These are phyloP conservation scores for Kwoniella mangroviensis DNA, from an alignment of 768 basidiomycete genomes.

Conservation along the genomic window DNA sequence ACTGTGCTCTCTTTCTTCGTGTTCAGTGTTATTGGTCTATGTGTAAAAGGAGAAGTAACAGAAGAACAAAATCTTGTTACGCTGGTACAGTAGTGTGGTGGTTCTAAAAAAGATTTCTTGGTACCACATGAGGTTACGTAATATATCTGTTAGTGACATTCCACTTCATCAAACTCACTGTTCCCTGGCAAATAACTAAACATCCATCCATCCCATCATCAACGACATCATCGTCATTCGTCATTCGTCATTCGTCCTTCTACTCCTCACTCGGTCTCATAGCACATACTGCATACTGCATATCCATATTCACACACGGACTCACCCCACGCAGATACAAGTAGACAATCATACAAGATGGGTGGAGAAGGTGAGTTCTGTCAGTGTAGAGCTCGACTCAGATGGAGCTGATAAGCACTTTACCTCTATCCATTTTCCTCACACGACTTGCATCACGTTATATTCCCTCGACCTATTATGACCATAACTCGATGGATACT, in stretches of 20 bases:
- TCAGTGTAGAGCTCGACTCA: background rate
- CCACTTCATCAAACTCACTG: background rate
- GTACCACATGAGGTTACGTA: background rate
- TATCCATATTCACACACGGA: background rate
- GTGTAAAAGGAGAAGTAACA: background rate
- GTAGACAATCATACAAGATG: slow-evolving; percentile 37
- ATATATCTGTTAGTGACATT: background rate
- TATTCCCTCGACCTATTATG: background rate
- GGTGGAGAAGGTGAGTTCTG: slow-evolving; percentile 52
- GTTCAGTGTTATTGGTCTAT: background rate
- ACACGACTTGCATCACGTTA: background rate
- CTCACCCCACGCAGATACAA: background rate
- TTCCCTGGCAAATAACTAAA: background rate
- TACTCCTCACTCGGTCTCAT: background rate
- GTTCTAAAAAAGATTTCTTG: slow-evolving; percentile 3
- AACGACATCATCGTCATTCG: background rate
- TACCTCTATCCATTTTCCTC: slow-evolving; percentile 5
- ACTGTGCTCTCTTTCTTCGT: background rate
- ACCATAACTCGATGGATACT: background rate
- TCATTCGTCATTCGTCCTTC: slow-evolving; percentile 1
- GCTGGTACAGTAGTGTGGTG: background rate
- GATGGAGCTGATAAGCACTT: slow-evolving; percentile 17
- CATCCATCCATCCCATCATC: background rate
- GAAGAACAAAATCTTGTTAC: background rate
- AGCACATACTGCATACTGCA: background rate